Percentiles rank a stretch among this genome's conserved stretches.
Conservation (phyloP, 202 grass and related monocot genomes). For the Zoysia matrella region DNA sequence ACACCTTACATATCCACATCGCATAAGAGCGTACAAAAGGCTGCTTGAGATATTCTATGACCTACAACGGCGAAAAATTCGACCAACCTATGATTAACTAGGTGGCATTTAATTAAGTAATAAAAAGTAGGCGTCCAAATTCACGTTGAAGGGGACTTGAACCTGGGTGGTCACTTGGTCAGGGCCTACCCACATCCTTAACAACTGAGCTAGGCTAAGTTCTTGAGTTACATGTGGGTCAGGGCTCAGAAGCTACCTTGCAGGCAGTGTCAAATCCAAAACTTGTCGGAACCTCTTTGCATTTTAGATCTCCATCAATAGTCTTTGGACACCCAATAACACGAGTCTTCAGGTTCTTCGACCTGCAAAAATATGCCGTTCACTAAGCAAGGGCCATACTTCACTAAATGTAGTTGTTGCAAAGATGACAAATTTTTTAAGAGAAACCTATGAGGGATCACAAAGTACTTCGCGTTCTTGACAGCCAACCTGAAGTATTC, state of each 20-base stretch:
- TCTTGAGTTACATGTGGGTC: too few species aligned
- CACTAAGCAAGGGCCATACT: slow-evolving; percentile 19
- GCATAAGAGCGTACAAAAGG: background rate
- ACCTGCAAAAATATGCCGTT: slow-evolving; percentile 31
- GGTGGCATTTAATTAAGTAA: too few species aligned
- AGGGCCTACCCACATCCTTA: too few species aligned
- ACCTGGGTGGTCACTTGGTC: too few species aligned
- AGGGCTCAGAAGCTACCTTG: slow-evolving; percentile 50
- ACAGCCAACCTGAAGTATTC: slow-evolving; percentile 74
- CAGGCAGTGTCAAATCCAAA: slow-evolving; percentile 98
- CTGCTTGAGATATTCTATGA: background rate
- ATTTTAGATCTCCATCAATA: slow-evolving; percentile 91
- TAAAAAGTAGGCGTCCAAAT: too few species aligned
- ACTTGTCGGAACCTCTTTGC: slow-evolving; percentile 90
- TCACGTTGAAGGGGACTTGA: too few species aligned
- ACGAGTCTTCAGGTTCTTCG: slow-evolving; percentile 72
- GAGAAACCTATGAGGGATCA: background rate
- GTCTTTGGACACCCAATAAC: slow-evolving; percentile 96
- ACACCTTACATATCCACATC: background rate
- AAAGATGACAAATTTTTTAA: background rate
- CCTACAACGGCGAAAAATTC: background rate
- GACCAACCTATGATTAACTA: too few species aligned
- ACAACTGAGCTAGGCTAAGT: too few species aligned
- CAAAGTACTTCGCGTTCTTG: background rate
- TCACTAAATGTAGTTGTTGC: slow-evolving; percentile 8